Evolutionary conservation across 805 yeast species (phyloP).

Genomic region (Teunomyces tritomae): DNA sequence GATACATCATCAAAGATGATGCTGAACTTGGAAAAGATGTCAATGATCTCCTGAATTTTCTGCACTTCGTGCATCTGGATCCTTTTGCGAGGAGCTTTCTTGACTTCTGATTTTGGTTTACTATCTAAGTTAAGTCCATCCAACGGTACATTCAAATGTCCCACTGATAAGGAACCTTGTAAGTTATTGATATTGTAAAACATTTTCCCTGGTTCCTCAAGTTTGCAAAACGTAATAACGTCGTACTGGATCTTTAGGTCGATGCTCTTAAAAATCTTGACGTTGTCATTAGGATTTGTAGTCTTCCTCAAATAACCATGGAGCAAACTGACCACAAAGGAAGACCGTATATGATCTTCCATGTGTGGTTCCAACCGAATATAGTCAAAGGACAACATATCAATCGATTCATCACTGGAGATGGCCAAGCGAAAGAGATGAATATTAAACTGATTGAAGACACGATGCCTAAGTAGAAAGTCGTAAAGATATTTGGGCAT

Average conservation of each 20-base stretch:
- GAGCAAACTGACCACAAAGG: constrained; percentile 14
- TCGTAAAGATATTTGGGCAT: constrained; percentile 21
- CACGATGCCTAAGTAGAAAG: constrained; percentile 13
- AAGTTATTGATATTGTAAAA: constrained; percentile 13
- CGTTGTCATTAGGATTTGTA: constrained; percentile 9
- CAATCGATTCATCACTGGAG: not conserved
- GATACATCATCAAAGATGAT: constrained; percentile 25
- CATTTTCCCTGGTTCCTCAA: constrained; percentile 7
- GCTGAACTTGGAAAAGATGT: constrained; percentile 1
- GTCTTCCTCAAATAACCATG: constrained; percentile 21
- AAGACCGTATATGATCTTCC: constrained; percentile 8
- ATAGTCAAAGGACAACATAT: not conserved
- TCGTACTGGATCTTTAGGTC: constrained; percentile 22
- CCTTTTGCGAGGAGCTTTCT: not conserved
- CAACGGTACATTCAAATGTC: constrained; percentile 8
- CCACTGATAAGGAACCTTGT: constrained; percentile 9
- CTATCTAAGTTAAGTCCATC: not conserved
- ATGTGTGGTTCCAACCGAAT: constrained; percentile 5
- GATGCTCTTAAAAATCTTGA: constrained; percentile 22
- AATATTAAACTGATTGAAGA: constrained; percentile 24
- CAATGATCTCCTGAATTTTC: not conserved
- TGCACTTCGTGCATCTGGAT: not conserved
- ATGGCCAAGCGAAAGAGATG: constrained; percentile 17
- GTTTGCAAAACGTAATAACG: constrained; percentile 16
- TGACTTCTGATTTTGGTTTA: not conserved